phyloP scores from a whole-genome alignment of 352 stramenopile genomes.

The Globisporangium solare region DNA sequence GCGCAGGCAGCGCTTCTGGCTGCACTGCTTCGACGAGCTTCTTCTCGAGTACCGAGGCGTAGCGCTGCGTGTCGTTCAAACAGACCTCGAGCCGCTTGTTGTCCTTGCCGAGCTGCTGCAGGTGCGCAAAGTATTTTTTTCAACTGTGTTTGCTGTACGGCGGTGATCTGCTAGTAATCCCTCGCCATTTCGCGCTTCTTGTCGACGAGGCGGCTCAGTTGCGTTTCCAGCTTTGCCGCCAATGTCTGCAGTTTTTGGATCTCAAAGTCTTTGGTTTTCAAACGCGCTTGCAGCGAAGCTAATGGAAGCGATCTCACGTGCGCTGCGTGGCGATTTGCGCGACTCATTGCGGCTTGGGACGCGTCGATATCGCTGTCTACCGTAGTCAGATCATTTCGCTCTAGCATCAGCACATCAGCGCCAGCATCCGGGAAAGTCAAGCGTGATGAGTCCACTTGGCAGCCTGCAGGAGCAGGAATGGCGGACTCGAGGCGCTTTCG shows the following conservation, averaged over 20 bases:
- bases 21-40: conserved; percentile 12
- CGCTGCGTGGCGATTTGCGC: conserved; percentile 2
- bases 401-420: neutral
- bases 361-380: neutral
- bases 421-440: conserved; percentile 7
- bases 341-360: neutral
- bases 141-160: conserved; percentile 27
- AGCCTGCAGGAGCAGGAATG: conserved; percentile 12
- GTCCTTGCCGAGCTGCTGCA: conserved; percentile 22
- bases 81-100: conserved; percentile 21
- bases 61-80: conserved; percentile 17
- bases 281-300: conserved; percentile 34
- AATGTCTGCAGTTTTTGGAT: conserved; percentile 27
- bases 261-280: conserved; percentile 29
- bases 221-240: conserved; percentile 23
- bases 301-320: conserved; percentile 26
- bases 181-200: conserved; percentile 22
- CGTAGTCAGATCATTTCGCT: no score
- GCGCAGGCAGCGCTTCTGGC: no score
- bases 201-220: conserved; percentile 17
- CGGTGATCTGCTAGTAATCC: conserved; percentile 27
- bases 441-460: conserved; percentile 6
- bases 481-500: conserved; percentile 11
- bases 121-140: conserved; percentile 36
- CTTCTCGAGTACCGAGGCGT: conserved; percentile 28